phyloP scores from a whole-genome alignment of 306 rosid genomes.

The Dryas drummondii region DNA sequence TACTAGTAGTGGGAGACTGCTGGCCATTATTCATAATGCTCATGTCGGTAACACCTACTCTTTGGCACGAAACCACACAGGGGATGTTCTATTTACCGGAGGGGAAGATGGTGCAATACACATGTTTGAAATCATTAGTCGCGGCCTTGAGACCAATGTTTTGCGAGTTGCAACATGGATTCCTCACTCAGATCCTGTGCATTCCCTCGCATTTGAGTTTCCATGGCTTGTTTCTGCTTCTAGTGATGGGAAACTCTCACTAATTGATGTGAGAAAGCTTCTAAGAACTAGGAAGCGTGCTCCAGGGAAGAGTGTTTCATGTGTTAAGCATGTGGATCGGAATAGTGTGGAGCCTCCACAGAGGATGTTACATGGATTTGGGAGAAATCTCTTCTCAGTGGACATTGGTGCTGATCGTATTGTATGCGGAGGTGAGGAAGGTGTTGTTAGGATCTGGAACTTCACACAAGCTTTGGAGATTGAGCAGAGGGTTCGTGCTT shows the following conservation, averaged over 20 bases:
- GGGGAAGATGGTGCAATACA: conserved; percentile 89
- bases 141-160: conserved; percentile 28
- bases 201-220: conserved; percentile 88
- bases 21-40: conserved; percentile 51
- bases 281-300: conserved; percentile 43
- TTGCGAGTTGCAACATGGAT: conserved; percentile 62
- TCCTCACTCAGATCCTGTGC: conserved; percentile 83
- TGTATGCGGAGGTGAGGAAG: conserved; percentile 93
- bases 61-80: conserved; percentile 71
- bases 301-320: conserved; percentile 37
- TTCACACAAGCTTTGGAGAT: conserved; percentile 84
- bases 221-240: conserved; percentile 98
- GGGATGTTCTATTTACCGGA: conserved; percentile 82
- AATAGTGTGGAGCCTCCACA: conserved; percentile 78
- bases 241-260: conserved; percentile 73
- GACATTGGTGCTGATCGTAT: conserved; percentile 87
- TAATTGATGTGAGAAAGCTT: conserved; percentile 80
- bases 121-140: conserved; percentile 66
- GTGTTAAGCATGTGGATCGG: conserved; percentile 30
- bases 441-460: conserved; percentile 89
- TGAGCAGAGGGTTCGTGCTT: conserved; percentile 59
- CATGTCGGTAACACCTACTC: conserved; percentile 74
- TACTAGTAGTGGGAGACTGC: conserved; percentile 48
- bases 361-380: conserved; percentile 86
- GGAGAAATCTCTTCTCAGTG: conserved; percentile 70